Percentiles rank a stretch among this genome's conserved stretches.
Evolutionary conservation across 306 rosid species (phyloP).

Genomic region (Argentina anserina): DNA sequence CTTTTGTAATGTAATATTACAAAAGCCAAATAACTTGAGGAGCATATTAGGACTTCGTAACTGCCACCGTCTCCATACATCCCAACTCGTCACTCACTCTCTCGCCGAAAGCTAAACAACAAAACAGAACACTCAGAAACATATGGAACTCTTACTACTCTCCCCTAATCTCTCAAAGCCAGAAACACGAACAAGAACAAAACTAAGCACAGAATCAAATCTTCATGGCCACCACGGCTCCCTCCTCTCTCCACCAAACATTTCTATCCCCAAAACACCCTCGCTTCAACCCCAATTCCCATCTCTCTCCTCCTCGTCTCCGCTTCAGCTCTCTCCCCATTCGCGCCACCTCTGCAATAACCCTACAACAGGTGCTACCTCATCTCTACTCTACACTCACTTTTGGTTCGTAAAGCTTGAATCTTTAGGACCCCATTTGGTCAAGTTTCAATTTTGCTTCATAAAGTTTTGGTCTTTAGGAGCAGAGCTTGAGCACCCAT

Average conservation of each 20-base stretch:
- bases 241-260: constrained; percentile 26
- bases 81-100: not conserved
- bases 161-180: not conserved
- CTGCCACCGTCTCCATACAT: not conserved
- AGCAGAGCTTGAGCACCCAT: constrained; percentile 22
- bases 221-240: constrained; percentile 39
- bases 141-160: not conserved
- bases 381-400: not conserved
- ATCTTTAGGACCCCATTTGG: constrained; percentile 30
- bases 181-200: not conserved
- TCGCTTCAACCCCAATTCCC: constrained; percentile 28
- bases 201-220: not conserved
- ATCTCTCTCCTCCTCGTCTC: constrained; percentile 31
- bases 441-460: not conserved
- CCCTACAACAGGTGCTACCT: constrained; percentile 40
- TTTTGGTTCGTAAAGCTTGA: not conserved
- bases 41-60: not conserved
- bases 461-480: constrained; percentile 30
- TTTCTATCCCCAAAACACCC: constrained; percentile 36
- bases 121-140: not conserved
- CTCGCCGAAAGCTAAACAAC: not conserved
- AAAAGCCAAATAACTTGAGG: not conserved
- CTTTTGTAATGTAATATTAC: too few species aligned
- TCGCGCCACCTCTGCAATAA: constrained; percentile 43
- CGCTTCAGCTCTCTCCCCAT: constrained; percentile 25